phyloP scores from a whole-genome alignment of 2,329 filamentous ascomycete species.

The Anisogramma anomala region DNA sequence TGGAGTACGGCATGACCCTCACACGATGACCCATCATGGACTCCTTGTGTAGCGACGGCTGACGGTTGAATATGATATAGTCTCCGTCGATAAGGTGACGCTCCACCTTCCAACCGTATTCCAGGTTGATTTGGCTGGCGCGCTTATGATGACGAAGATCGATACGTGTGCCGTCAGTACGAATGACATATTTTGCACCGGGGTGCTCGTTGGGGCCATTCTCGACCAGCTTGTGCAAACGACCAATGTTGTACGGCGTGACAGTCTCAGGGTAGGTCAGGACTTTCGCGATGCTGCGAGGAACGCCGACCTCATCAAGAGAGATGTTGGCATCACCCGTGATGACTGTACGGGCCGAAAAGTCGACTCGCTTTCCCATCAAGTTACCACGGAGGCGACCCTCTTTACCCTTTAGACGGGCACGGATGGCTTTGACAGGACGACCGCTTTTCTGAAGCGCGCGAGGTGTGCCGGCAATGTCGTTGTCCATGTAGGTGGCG shows the following conservation, averaged over 20 bases:
- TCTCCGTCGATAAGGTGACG: constrained; percentile 92
- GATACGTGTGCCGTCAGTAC: constrained; percentile 85
- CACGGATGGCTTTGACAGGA: constrained; percentile 91
- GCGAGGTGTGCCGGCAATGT: constrained; percentile 89
- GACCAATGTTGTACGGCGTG: constrained; percentile 94
- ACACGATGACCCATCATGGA: constrained; percentile 99
- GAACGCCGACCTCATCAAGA: constrained; percentile 93
- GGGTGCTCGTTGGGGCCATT: constrained; percentile 94
- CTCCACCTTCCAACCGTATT: constrained; percentile 98
- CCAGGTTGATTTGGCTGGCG: constrained; percentile 71
- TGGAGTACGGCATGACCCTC: constrained; percentile 97
- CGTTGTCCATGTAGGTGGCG: constrained; percentile 99
- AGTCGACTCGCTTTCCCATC: constrained; percentile 99
- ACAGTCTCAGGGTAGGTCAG: constrained; percentile 96
- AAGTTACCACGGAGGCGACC: constrained; percentile 94
- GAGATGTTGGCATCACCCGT: constrained; percentile 96
- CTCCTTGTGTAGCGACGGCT: constrained; percentile 97
- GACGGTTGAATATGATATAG: constrained; percentile 98
- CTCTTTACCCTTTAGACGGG: constrained; percentile 97
- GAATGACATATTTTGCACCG: constrained; percentile 91
- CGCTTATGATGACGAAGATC: constrained; percentile 89
- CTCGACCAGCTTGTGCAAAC: constrained; percentile 76
- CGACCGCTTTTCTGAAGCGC: constrained; percentile 94
- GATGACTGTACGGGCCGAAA: constrained; percentile 98
- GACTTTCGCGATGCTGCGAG: constrained; percentile 81